Conservation (phyloP, 108 stramenopile species). For the Bacterosira constricta region DNA sequence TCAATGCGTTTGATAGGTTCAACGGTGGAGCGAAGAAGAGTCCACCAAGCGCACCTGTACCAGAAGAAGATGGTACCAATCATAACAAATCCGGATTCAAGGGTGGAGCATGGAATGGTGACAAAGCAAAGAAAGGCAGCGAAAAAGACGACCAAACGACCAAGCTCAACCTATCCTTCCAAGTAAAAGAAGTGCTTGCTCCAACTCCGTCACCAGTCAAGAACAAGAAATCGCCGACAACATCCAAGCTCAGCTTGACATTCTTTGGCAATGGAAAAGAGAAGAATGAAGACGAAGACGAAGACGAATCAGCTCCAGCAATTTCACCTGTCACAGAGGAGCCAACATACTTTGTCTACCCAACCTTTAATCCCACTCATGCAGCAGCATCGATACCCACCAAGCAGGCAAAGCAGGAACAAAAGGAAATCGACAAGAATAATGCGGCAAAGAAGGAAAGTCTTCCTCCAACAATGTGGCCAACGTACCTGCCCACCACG, state of each 20-base stretch:
- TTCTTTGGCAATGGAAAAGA: background rate
- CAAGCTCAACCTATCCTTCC: background rate
- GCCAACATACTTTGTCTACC: conserved; percentile 17
- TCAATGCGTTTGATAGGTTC: too few relatives aligned
- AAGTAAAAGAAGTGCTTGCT: background rate
- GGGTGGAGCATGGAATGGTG: background rate
- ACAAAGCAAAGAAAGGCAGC: background rate
- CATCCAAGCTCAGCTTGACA: background rate
- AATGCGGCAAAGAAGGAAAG: background rate
- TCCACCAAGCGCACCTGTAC: too few relatives aligned
- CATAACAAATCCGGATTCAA: background rate
- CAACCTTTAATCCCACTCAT: conserved; percentile 1
- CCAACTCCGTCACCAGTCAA: background rate
- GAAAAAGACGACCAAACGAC: background rate
- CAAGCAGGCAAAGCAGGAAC: background rate
- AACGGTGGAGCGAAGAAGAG: too few relatives aligned
- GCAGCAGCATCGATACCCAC: background rate
- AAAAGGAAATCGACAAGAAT: background rate
- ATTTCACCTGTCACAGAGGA: conserved; percentile 3
- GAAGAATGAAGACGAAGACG: conserved; percentile 6
- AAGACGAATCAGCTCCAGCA: background rate
- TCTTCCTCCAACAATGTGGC: background rate
- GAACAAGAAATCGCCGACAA: background rate
- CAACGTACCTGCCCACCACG: conserved; percentile 7
- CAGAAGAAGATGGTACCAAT: too few relatives aligned